Percentiles rank a stretch among this genome's conserved stretches.
Evolutionary conservation across 805 yeast genomes (phyloP).

Genomic region (Suhomyces tanzawaensis): DNA sequence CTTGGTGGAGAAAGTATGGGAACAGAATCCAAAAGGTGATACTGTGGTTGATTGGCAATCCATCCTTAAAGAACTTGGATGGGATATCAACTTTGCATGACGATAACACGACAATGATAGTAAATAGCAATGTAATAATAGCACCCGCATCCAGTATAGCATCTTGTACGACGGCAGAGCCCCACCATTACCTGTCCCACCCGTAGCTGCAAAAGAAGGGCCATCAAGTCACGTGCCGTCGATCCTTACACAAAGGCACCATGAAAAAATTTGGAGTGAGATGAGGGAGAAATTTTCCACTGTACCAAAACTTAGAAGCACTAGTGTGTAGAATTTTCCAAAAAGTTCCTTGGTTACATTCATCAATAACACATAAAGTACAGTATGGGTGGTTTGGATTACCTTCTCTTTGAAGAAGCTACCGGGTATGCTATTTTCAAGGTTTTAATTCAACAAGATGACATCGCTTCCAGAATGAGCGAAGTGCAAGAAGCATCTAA

Average conservation of each 20-base stretch:
- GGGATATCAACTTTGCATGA: conserved; percentile 78
- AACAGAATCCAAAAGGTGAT: conserved; percentile 48
- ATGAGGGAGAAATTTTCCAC: conserved; percentile 17
- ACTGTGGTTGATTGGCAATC: conserved; percentile 71
- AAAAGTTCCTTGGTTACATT: conserved; percentile 1
- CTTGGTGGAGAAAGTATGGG: conserved; percentile 51
- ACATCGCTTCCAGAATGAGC: conserved; percentile 83
- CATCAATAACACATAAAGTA: neutral
- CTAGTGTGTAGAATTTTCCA: conserved; percentile 3
- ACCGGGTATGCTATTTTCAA: conserved; percentile 97
- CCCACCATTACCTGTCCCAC: no score
- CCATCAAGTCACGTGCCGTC: conserved; percentile 1
- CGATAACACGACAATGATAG: no score
- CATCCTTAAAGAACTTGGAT: conserved; percentile 61
- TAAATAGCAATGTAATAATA: no score
- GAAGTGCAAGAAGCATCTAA: conserved; percentile 91
- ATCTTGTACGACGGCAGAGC: no score
- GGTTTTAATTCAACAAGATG: conserved; percentile 91
- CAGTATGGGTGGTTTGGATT: conserved; percentile 54
- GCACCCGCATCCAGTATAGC: no score
- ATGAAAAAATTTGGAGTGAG: conserved; percentile 9
- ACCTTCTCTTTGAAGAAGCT: conserved; percentile 94
- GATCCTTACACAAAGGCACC: conserved; percentile 5
- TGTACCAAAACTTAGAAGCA: neutral
- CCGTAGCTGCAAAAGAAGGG: no score